Conservation (phyloP, 2,329 filamentous ascomycete species). For the Rhynchosporium agropyri region DNA sequence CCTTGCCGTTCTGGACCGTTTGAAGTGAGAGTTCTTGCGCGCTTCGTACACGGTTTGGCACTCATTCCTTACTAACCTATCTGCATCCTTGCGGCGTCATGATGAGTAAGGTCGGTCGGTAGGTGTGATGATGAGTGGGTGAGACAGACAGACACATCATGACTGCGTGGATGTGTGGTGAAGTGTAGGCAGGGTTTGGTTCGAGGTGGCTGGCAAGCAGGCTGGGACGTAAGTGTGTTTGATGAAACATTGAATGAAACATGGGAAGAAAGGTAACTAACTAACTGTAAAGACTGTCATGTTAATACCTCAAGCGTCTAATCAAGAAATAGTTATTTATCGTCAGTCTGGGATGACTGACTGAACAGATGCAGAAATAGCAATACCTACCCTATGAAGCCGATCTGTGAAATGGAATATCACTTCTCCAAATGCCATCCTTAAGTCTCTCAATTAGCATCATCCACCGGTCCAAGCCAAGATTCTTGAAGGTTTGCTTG, state of each 20-base stretch:
- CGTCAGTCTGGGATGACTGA: too few relatives aligned
- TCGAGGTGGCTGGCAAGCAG: not conserved
- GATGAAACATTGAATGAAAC: not conserved
- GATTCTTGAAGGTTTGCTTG: conserved; percentile 11
- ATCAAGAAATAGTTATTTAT: too few relatives aligned
- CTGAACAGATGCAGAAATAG: not conserved
- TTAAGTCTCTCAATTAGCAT: too few relatives aligned
- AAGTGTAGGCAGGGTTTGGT: not conserved
- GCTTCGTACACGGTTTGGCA: too few relatives aligned
- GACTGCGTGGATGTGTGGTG: not conserved
- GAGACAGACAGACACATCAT: not conserved
- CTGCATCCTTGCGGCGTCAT: not conserved
- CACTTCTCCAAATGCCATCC: conserved; percentile 13
- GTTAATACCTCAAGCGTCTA: too few relatives aligned
- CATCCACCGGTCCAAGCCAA: not conserved
- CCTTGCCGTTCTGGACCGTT: too few relatives aligned
- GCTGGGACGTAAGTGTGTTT: conserved; percentile 2
- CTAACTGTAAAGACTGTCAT: not conserved
- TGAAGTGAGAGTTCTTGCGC: too few relatives aligned
- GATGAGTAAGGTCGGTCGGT: not conserved
- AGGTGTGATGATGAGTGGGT: not conserved
- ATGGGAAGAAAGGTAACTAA: not conserved
- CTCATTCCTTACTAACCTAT: too few relatives aligned
- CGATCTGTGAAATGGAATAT: conserved; percentile 3
- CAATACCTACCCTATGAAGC: not conserved